phyloP scores from a whole-genome alignment of 352 stramenopile genomes.

The Globisporangium paroecandrum region DNA sequence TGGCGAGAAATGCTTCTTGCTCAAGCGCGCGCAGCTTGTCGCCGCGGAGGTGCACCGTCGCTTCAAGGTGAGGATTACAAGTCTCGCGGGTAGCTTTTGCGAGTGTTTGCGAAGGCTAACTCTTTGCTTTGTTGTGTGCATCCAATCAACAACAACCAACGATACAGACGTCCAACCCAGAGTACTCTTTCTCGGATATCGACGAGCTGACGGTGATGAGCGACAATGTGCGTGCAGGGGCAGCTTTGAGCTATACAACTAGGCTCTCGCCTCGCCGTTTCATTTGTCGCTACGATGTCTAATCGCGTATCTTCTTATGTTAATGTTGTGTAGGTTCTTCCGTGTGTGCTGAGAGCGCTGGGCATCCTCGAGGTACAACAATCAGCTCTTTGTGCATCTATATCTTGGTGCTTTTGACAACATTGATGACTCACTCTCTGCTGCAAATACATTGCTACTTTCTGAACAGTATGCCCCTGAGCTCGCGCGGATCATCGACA shows the following conservation, averaged over 20 bases:
- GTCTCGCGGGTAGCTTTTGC: not conserved
- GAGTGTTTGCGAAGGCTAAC: not conserved
- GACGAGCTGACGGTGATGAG: slow-evolving; percentile 55
- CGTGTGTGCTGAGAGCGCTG: slow-evolving; percentile 67
- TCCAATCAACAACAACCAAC: not conserved
- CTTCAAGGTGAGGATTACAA: slow-evolving; percentile 44
- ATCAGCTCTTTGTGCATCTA: not conserved
- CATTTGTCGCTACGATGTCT: not conserved
- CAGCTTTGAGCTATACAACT: not conserved
- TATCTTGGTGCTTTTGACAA: not conserved
- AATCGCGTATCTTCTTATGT: not conserved
- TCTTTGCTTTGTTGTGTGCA: not conserved
- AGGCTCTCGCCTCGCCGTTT: not conserved
- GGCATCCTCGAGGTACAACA: slow-evolving; percentile 61
- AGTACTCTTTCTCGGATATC: slow-evolving; percentile 60
- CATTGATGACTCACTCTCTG: not conserved
- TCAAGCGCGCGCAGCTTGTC: slow-evolving; percentile 71
- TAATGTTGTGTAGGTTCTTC: slow-evolving; percentile 42
- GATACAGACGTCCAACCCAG: slow-evolving; percentile 38
- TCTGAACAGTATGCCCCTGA: slow-evolving; percentile 47
- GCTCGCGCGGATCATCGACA: slow-evolving; percentile 44
- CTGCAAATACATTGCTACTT: not conserved
- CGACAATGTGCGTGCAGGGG: slow-evolving; percentile 49
- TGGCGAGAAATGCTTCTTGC: slow-evolving; percentile 49
- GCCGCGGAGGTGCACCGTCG: slow-evolving; percentile 52